Evolutionary conservation across 257 asterid species (phyloP), one percentile per base, ranked within the genome.

Genomic region (Parsonsia alboflavescens): DNA sequence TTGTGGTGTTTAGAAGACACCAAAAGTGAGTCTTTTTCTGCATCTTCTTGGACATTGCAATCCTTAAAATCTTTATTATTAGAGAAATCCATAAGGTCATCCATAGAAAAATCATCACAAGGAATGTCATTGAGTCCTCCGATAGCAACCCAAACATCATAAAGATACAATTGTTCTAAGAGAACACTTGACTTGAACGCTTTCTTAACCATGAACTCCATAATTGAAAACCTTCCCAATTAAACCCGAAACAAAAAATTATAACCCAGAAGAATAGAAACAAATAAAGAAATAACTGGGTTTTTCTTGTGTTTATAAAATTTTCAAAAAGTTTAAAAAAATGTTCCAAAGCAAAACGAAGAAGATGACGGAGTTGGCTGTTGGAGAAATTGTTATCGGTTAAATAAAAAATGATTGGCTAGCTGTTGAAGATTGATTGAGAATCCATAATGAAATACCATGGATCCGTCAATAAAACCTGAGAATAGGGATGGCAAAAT

Each of bases 121-220:
- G 78, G 61, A n/a, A 66, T 94, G 86, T 26, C 75, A 84, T 85
- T 89, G 26, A 86, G 78, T 16, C 89, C 92, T 63, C 91, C 62
- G 52, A 86, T 58, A 56, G 87, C 80, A 78, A 89, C 84, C 89
- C 90, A 89, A 59, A 85, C 91, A 33, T 76, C 84, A 44, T 80
- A 78, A 52, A 68, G 4, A 66, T 28, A 33, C 67, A 63, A 44
- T 45, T 72, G 84, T 26, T 89, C 96, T 6, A 90, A 87, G 36
- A 86, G 85, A 77, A 90, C 85, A 85, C 97, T 89, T 54, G 98
- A 83, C 80, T 96, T 96, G 88, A 96, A 80, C 75, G 99, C 99
- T 82, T 89, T 89, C 13, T 94, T 96, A 78, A 86, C 98, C 79
- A 87, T 86, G 82, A 93, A 87, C 81, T 93, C 99, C 99, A 96